A percentile compares a stretch with the other conserved stretches of the same genome.
Evolutionary conservation across 495 filamentous ascomycete species (phyloP).

Genomic region (Saxophila tyrrhenica): DNA sequence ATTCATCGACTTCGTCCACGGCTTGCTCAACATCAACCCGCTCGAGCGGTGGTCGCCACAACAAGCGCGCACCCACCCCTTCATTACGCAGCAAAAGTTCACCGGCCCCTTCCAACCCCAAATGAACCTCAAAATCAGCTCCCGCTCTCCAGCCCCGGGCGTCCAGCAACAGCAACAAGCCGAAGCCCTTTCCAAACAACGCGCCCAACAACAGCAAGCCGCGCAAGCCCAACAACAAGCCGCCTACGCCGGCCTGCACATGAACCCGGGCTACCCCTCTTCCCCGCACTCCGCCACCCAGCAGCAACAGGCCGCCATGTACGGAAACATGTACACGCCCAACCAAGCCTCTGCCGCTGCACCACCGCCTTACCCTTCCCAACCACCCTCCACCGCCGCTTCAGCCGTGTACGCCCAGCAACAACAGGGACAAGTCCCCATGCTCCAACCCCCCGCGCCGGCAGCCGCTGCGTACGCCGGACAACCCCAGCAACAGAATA

Average conservation of each 20-base stretch:
- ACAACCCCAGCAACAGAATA: conserved; percentile 63
- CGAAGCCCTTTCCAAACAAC: conserved; percentile 81
- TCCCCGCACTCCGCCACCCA: conserved; percentile 4
- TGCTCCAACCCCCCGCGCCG: conserved; percentile 9
- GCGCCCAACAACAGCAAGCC: conserved; percentile 47
- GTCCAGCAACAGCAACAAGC: conserved; percentile 94
- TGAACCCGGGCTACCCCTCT: conserved; percentile 16
- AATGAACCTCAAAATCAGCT: conserved; percentile 76
- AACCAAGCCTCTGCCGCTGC: conserved; percentile 46
- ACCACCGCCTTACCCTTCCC: conserved; percentile 60
- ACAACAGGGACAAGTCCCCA: conserved; percentile 1
- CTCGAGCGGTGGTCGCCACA: conserved; percentile 96
- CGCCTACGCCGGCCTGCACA: conserved; percentile 23
- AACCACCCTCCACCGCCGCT: conserved; percentile 41
- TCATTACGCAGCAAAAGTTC: conserved; percentile 97
- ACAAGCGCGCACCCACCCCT: conserved; percentile 93
- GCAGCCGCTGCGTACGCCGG: conserved; percentile 5
- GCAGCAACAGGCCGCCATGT: conserved; percentile 42
- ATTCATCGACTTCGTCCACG: conserved; percentile 99
- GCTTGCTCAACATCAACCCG: conserved; percentile 86
- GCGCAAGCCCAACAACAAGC: conserved; percentile 43
- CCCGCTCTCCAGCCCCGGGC: conserved; percentile 82
- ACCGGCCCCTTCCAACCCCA: conserved; percentile 94
- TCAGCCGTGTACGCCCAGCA: conserved; percentile 1
- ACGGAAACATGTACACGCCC: conserved; percentile 45